Percentiles rank a stretch among this genome's conserved stretches.
Conservation (phyloP, 805 yeast species). For the Yamadazyma scolyti region DNA sequence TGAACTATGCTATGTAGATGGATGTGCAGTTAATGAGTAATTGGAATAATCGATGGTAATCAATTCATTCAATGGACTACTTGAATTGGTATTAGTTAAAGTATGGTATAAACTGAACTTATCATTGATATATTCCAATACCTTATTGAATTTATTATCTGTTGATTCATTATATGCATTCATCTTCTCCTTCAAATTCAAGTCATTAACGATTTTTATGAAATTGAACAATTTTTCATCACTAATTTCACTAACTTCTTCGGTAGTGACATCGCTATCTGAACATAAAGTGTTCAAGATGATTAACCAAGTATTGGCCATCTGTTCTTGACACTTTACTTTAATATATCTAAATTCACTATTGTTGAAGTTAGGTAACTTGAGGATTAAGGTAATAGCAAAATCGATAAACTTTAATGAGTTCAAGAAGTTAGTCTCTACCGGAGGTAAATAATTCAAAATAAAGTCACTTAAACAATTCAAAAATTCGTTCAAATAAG, state of each 20-base stretch:
- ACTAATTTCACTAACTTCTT: constrained; percentile 3
- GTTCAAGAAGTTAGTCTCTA: constrained; percentile 49
- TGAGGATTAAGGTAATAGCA: constrained; percentile 56
- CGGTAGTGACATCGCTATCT: constrained; percentile 14
- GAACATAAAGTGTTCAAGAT: constrained; percentile 29
- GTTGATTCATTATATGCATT: constrained; percentile 43
- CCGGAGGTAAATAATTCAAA: constrained; percentile 68
- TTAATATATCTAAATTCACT: constrained; percentile 51
- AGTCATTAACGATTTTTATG: constrained; percentile 28
- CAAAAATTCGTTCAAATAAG: constrained; percentile 64
- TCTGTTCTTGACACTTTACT: constrained; percentile 56
- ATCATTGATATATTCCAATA: constrained; percentile 40
- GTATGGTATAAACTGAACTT: constrained; percentile 32
- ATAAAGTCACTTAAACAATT: constrained; percentile 72
- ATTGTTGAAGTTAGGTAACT: constrained; percentile 63
- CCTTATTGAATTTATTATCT: constrained; percentile 38
- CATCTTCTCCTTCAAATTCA: constrained; percentile 40
- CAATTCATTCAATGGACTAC: constrained; percentile 27
- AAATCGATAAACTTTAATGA: constrained; percentile 62
- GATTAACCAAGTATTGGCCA: constrained; percentile 55
- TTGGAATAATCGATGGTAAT: constrained; percentile 43
- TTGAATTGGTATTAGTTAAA: constrained; percentile 14
- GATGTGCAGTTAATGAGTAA: constrained; percentile 32
- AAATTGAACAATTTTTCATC: constrained; percentile 17
- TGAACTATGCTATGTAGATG: constrained; percentile 6